These are phyloP conservation scores for Saturnispora dispora DNA, from an alignment of 805 yeast species.

Conservation along the genomic window DNA sequence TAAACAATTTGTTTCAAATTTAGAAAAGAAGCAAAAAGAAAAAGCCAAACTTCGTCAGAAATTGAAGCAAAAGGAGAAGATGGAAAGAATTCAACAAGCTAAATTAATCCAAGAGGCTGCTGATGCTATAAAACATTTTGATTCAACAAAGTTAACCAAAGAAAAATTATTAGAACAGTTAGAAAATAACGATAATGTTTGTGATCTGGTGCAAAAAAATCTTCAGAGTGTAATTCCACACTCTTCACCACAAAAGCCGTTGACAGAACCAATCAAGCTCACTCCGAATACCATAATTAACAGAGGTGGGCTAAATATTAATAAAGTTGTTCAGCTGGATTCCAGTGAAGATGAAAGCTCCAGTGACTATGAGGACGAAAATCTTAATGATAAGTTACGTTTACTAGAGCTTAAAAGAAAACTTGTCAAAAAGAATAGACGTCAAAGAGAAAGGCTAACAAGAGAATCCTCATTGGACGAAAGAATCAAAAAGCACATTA, in stretches of 20 bases:
- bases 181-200: neutral
- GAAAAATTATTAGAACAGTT: constrained; percentile 7
- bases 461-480: constrained; percentile 7
- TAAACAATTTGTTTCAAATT: neutral
- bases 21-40: constrained; percentile 8
- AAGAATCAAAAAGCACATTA: constrained; percentile 9
- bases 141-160: constrained; percentile 15
- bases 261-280: neutral
- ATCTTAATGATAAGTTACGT: constrained; percentile 3
- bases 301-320: neutral
- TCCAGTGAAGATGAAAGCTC: constrained; percentile 5
- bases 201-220: neutral
- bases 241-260: constrained; percentile 3
- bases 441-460: neutral
- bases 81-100: constrained; percentile 5
- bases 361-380: neutral
- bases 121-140: constrained; percentile 14
- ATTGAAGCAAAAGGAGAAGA: constrained; percentile 1
- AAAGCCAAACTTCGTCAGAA: neutral
- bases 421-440: constrained; percentile 8
- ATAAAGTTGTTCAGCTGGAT: constrained; percentile 2
- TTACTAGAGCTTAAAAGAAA: constrained; percentile 10
- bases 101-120: constrained; percentile 8
- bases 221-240: neutral
- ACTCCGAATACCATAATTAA: neutral